Conservation (phyloP, 2,329 filamentous ascomycete genomes). For the Neofusicoccum kwambonambiense region DNA sequence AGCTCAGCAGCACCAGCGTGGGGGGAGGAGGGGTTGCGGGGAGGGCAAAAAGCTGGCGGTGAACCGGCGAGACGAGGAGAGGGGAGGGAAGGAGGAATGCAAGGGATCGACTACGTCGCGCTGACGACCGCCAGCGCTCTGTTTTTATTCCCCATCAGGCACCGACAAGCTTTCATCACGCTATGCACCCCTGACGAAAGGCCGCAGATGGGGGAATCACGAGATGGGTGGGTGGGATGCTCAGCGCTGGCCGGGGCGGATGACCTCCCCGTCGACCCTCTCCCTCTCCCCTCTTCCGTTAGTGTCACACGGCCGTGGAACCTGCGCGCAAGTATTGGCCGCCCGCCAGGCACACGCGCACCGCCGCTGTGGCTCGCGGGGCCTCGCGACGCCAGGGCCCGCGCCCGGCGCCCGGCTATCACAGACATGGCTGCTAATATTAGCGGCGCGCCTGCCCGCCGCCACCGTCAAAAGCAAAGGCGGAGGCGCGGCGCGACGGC, state of each 20-base stretch:
- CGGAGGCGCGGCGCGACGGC: not conserved
- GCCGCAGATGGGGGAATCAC: constrained; percentile 1
- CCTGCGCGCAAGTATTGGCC: not conserved
- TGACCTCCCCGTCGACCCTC: not conserved
- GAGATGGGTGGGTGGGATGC: not conserved
- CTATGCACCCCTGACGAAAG: constrained; percentile 4
- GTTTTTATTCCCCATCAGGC: too few relatives aligned
- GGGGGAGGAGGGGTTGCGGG: too few relatives aligned
- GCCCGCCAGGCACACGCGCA: constrained; percentile 1
- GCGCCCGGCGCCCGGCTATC: not conserved
- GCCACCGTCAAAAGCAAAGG: not conserved
- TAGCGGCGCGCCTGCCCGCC: not conserved
- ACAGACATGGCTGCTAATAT: not conserved
- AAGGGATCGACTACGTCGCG: too few relatives aligned
- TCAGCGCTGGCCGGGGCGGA: not conserved
- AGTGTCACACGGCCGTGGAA: constrained; percentile 3
- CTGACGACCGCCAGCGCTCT: too few relatives aligned
- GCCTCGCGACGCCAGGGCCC: not conserved
- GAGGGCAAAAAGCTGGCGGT: too few relatives aligned
- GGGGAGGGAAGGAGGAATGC: too few relatives aligned
- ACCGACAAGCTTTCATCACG: not conserved
- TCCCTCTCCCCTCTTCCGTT: not conserved
- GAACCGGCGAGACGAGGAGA: too few relatives aligned
- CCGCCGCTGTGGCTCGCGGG: not conserved
- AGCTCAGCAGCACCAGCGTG: too few relatives aligned